phyloP scores from a whole-genome alignment of 768 basidiomycete species.

The Tubosaeta brunneosetosa region DNA sequence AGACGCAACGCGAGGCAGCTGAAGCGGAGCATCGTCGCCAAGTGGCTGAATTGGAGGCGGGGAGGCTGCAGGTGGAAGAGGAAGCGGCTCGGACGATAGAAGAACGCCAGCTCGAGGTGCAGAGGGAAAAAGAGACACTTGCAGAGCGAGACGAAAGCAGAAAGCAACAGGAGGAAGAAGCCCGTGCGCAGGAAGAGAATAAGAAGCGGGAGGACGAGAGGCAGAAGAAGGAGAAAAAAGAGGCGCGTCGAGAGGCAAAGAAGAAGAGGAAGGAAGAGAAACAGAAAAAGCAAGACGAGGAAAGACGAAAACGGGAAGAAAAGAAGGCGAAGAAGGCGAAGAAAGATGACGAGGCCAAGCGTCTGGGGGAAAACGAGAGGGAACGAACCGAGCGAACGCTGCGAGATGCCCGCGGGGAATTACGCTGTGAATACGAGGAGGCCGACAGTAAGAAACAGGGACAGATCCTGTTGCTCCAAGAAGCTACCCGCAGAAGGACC shows the following conservation, averaged over 20 bases:
- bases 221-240: not conserved
- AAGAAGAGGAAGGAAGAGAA: not conserved
- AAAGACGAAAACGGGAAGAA: not conserved
- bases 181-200: not conserved
- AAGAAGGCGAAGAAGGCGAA: not conserved
- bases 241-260: not conserved
- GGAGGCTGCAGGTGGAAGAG: constrained; percentile 18
- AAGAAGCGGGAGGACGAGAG: not conserved
- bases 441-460: no score
- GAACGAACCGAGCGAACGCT: no score
- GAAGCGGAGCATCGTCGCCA: constrained; percentile 35
- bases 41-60: constrained; percentile 39
- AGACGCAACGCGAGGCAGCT: constrained; percentile 29
- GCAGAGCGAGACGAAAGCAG: not conserved
- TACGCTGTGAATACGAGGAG: no score
- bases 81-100: constrained; percentile 4
- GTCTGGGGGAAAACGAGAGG: not conserved
- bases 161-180: constrained; percentile 4
- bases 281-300: no score
- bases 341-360: not conserved
- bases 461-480: no score
- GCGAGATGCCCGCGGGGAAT: no score
- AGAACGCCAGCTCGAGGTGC: constrained; percentile 30
- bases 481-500: no score
- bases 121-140: constrained; percentile 1